A percentile compares a stretch with the other conserved stretches of the same genome.
Conservation (phyloP, 1,284 basidiomycete genomes). For the Fomitopsis pinicola region DNA sequence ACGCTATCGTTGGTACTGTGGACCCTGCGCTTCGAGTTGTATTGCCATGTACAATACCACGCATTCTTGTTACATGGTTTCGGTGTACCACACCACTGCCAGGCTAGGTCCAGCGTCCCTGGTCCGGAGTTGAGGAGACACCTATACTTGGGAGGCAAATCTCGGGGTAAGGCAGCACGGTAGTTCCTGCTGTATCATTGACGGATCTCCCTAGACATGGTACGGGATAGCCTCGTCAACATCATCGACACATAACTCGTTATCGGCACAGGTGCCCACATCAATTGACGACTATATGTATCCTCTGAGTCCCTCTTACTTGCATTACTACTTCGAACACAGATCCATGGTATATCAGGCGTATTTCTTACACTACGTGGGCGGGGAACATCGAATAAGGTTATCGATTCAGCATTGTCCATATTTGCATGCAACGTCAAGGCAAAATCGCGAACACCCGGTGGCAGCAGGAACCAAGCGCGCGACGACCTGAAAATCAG, state of each 20-base stretch:
- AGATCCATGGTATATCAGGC: constrained; percentile 6
- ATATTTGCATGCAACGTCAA: neutral
- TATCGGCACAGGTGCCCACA: too few relatives aligned
- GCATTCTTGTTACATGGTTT: neutral
- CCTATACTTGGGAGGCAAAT: too few relatives aligned
- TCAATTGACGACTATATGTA: too few relatives aligned
- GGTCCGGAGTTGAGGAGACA: too few relatives aligned
- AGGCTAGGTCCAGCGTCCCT: too few relatives aligned
- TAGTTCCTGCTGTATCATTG: neutral
- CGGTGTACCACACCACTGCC: neutral
- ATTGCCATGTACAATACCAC: neutral
- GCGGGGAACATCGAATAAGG: constrained; percentile 1
- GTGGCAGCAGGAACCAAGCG: too few relatives aligned
- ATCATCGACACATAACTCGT: neutral
- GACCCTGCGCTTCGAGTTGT: too few relatives aligned
- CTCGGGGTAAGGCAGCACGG: too few relatives aligned
- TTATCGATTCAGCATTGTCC: constrained; percentile 9
- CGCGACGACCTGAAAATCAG: constrained; percentile 19
- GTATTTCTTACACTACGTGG: constrained; percentile 1
- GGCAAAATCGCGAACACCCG: neutral
- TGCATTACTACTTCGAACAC: neutral
- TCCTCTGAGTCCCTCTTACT: neutral
- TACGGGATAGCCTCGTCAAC: too few relatives aligned
- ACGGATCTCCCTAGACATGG: too few relatives aligned
- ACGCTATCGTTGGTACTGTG: too few relatives aligned